These are phyloP conservation scores for Pinguiococcus pyrenoidosus DNA, from an alignment of 108 stramenopile genomes.

Conservation along the genomic window DNA sequence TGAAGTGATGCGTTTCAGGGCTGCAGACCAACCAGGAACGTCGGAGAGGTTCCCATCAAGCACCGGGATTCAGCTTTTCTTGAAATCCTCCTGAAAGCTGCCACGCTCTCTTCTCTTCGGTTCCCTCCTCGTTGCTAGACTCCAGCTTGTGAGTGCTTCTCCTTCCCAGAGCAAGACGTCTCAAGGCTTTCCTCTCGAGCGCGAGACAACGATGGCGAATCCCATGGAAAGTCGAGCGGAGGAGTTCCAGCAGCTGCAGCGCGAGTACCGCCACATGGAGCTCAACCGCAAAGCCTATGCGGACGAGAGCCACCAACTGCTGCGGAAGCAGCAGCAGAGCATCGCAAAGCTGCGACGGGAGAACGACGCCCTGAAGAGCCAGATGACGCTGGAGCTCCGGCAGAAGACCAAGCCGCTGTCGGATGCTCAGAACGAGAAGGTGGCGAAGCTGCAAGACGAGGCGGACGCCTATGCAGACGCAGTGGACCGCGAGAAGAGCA, in stretches of 20 bases:
- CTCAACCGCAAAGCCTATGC: conserved; percentile 64
- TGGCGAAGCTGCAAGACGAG: conserved; percentile 43
- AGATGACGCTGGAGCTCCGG: conserved; percentile 58
- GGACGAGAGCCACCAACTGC: conserved; percentile 50
- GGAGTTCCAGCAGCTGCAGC: conserved; percentile 56
- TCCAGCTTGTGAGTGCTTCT: no score
- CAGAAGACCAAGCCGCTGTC: conserved; percentile 35
- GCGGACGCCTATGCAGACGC: conserved; percentile 6
- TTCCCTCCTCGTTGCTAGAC: no score
- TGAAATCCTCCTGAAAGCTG: no score
- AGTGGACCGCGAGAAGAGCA: conserved; percentile 18
- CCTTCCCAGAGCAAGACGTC: no score
- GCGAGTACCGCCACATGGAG: conserved; percentile 71
- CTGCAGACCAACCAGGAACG: no score
- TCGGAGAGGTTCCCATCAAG: no score
- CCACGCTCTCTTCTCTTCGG: no score
- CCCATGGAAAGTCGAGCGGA: no score
- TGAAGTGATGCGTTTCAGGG: no score
- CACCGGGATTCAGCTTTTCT: no score
- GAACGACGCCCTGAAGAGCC: conserved; percentile 57
- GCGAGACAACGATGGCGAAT: no score
- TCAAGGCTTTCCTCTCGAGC: no score
- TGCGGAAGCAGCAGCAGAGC: conserved; percentile 54
- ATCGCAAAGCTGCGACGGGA: conserved; percentile 24
- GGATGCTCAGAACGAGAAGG: conserved; percentile 36